phyloP scores from a whole-genome alignment of 2,329 filamentous ascomycete genomes.

The Pyrenochaeta sp. region DNA sequence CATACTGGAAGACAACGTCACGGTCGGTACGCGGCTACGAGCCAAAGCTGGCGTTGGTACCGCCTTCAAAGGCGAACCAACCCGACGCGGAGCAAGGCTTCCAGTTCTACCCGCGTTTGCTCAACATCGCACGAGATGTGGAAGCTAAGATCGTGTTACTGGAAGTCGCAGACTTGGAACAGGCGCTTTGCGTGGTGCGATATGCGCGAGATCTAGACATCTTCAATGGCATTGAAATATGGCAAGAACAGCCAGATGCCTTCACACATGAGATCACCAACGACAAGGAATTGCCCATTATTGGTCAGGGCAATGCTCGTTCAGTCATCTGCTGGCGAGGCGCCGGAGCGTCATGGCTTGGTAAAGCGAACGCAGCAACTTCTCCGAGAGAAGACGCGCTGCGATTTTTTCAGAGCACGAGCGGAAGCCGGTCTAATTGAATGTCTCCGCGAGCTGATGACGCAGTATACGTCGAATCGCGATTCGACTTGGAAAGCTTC shows the following conservation, averaged over 20 bases:
- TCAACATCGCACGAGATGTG: constrained; percentile 62
- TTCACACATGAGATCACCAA: background rate
- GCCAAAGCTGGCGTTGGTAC: constrained; percentile 79
- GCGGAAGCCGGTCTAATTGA: background rate
- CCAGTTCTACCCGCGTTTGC: constrained; percentile 73
- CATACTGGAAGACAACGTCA: constrained; percentile 69
- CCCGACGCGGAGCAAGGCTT: constrained; percentile 50
- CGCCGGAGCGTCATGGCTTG: constrained; percentile 3
- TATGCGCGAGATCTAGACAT: constrained; percentile 46
- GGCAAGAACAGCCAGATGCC: constrained; percentile 67
- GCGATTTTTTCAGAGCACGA: constrained; percentile 2
- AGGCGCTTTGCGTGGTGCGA: constrained; percentile 70
- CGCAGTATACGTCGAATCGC: background rate
- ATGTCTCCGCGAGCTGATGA: background rate
- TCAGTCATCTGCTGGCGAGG: background rate
- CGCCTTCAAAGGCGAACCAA: constrained; percentile 14
- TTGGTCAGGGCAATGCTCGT: background rate
- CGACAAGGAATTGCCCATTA: background rate
- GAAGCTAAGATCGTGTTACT: constrained; percentile 67
- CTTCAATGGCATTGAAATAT: constrained; percentile 67
- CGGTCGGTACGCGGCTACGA: constrained; percentile 84
- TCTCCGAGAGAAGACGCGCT: constrained; percentile 3
- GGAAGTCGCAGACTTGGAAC: constrained; percentile 75
- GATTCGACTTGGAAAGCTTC: background rate
- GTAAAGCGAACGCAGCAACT: constrained; percentile 1